Evolutionary conservation across 768 basidiomycete genomes (phyloP).

Genomic region (Lactarius quietus): DNA sequence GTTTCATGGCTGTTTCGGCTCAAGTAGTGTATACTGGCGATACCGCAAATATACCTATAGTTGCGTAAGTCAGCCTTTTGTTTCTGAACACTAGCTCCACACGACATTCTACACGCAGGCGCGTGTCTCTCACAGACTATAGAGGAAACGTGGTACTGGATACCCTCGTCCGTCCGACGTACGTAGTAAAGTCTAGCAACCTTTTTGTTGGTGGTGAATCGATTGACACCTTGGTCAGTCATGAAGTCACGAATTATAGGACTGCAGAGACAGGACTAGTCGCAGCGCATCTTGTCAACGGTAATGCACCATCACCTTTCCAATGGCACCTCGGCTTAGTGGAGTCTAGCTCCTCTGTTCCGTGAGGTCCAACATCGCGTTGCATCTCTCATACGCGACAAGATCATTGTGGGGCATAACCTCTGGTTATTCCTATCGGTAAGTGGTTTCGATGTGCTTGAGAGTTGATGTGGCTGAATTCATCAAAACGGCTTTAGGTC

Average conservation of each 20-base stretch:
- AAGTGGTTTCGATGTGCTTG: constrained; percentile 24
- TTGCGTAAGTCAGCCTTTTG: constrained; percentile 41
- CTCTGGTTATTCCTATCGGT: constrained; percentile 55
- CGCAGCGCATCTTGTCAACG: constrained; percentile 38
- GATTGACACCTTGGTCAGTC: constrained; percentile 33
- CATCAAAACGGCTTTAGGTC: constrained; percentile 35
- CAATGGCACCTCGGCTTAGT: not conserved
- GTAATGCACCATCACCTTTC: constrained; percentile 29
- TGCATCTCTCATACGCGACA: constrained; percentile 40
- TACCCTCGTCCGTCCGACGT: constrained; percentile 54
- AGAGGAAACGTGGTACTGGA: constrained; percentile 45
- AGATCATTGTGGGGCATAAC: constrained; percentile 53
- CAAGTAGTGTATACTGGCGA: constrained; percentile 43
- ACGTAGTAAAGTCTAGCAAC: not conserved
- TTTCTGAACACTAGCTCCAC: not conserved
- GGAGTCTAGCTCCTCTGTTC: constrained; percentile 44
- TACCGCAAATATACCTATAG: constrained; percentile 45
- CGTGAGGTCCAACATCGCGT: constrained; percentile 45
- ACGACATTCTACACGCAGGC: constrained; percentile 33
- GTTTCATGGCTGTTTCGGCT: constrained; percentile 47
- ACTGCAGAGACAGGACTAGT: constrained; percentile 45
- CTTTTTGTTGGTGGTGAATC: not conserved
- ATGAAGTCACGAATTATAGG: constrained; percentile 46
- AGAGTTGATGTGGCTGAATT: constrained; percentile 1
- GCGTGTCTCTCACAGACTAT: constrained; percentile 51